Conservation (phyloP, 31 red algal species). For the Porphyra umbilicalis region DNA sequence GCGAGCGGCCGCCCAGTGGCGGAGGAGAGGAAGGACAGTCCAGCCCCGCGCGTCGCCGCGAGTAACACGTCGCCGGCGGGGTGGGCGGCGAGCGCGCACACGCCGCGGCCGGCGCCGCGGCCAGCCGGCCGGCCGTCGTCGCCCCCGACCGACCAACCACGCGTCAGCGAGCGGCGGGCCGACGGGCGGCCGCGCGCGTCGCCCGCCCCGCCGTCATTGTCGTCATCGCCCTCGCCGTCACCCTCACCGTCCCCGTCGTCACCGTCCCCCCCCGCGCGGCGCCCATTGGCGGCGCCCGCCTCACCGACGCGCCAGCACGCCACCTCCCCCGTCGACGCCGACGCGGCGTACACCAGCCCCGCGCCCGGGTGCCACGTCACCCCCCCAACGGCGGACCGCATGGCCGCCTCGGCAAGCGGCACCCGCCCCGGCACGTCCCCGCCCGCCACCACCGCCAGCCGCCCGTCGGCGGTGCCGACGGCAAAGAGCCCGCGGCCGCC, state of each 20-base stretch:
- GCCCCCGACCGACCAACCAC: background rate
- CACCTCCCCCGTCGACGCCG: background rate
- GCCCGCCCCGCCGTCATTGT: background rate
- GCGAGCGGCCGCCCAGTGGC: background rate
- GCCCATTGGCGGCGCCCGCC: background rate
- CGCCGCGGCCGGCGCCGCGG: background rate
- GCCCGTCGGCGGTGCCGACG: background rate
- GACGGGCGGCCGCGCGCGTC: no score
- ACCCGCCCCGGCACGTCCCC: background rate
- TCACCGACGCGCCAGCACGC: background rate
- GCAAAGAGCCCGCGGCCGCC: background rate
- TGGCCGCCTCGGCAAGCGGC: background rate
- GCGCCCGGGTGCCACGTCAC: background rate
- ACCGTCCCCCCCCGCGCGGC: background rate
- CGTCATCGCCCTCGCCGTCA: background rate
- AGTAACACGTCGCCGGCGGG: background rate
- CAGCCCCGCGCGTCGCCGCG: background rate
- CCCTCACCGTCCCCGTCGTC: background rate
- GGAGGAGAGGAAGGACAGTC: background rate
- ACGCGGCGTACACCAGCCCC: background rate
- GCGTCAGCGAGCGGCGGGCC: background rate
- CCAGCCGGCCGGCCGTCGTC: background rate
- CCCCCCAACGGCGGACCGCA: background rate
- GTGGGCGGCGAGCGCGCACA: background rate
- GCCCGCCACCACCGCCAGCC: background rate